Evolutionary conservation across 768 basidiomycete species (phyloP), one percentile per base, ranked within the genome.

Genomic region (Tricholoma matsutake): DNA sequence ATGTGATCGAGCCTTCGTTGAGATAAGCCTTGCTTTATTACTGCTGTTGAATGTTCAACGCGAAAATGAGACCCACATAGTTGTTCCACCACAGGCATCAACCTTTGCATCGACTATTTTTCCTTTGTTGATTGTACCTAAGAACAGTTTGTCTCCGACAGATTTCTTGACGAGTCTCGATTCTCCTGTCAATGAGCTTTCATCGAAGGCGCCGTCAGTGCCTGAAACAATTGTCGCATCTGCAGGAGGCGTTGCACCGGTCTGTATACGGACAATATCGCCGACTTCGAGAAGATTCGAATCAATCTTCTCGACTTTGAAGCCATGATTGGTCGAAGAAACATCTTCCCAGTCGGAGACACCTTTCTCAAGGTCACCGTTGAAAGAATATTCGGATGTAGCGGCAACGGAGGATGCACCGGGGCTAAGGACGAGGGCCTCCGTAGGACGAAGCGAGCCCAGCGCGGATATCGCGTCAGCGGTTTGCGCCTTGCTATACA

Each of bases 171-270:
- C 80, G 0, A 79, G 82, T 45, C 74, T 76, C 13, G 87, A 85
- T 71, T 95, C 93, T 4, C 93, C 93, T 0, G 94, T 95, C 55
- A 95, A 76, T 2, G 89, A 92, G 62, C 91, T 91, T 69, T 95
- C 93, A 65, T 94, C 91, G 63, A 95, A 92, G 0, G 75, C 71
- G 2, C 79, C 75, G 31, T 75, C 72, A 0, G 72, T 63, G 3
- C 79, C 78, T 3, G 79, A 71, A 7, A 88, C 73, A 51, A 95
- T 76, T 0, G 77, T 82, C 1, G 89, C 90, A 71, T 95, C 93
- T 1, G 86, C 85, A 14, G 93, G 88, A 6, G 92, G 93, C 1
- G 85, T 86, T 1, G 86, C 79, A 1, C 93, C 93, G 18, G 83
- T 79, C 54, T 80, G 84, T 18, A 94, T 81, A 20, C 91, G 85